Evolutionary conservation across 1,284 basidiomycete genomes (phyloP).

Genomic region (Garcileccinum viscosum): DNA sequence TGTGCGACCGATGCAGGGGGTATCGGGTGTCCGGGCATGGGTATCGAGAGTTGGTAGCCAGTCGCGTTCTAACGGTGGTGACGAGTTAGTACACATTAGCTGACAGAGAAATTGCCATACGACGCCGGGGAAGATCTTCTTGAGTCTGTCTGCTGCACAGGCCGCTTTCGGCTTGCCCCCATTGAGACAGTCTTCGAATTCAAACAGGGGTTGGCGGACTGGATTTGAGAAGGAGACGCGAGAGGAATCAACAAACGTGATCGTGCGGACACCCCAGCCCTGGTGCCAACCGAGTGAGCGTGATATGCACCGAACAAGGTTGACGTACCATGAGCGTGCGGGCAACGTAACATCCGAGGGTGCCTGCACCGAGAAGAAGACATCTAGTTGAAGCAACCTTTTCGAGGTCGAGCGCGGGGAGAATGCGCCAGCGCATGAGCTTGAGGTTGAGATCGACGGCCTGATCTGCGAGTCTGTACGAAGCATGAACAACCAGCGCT

Average conservation of each 20-base stretch:
- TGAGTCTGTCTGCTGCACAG: conserved; percentile 87
- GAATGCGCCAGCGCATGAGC: conserved; percentile 97
- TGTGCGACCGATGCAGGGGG: conserved; percentile 62
- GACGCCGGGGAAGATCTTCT: conserved; percentile 91
- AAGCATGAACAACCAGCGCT: neutral
- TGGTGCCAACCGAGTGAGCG: conserved; percentile 36
- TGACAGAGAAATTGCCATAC: conserved; percentile 45
- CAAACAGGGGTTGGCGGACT: conserved; percentile 94
- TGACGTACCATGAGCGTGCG: conserved; percentile 79
- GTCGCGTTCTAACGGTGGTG: conserved; percentile 67
- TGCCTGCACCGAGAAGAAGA: conserved; percentile 92
- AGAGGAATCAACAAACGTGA: conserved; percentile 91
- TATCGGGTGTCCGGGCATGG: conserved; percentile 98
- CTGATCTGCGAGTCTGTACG: conserved; percentile 83
- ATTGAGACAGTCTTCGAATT: conserved; percentile 92
- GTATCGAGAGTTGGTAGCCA: conserved; percentile 81
- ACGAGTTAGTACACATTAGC: neutral
- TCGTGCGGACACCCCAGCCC: conserved; percentile 95
- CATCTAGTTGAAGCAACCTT: conserved; percentile 83
- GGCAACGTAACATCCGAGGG: conserved; percentile 95
- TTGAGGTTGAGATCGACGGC: conserved; percentile 97
- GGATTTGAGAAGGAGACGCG: conserved; percentile 97
- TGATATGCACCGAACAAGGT: conserved; percentile 17
- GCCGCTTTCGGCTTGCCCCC: conserved; percentile 94
- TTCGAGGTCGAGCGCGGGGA: conserved; percentile 89